Percentiles rank a stretch among this genome's conserved stretches.
Conservation (phyloP, 1,284 basidiomycete species). For the Sporisorium iseilematis-ciliati region DNA sequence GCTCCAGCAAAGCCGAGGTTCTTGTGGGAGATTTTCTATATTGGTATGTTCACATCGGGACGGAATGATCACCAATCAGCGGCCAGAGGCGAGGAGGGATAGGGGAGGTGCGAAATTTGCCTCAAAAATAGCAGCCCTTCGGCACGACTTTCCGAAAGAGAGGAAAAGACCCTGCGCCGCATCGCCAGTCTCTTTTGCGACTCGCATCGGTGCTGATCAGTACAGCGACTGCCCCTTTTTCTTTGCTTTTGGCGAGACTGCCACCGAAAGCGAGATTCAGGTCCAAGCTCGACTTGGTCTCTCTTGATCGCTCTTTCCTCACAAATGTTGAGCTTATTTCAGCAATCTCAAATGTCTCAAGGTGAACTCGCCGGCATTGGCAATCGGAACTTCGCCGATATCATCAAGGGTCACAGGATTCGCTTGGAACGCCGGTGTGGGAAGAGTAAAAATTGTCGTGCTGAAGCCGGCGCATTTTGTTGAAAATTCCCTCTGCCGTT, state of each 20-base stretch:
- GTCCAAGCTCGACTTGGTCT: neutral
- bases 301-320: neutral
- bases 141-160: constrained; percentile 1
- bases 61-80: neutral
- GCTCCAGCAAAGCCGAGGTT: neutral
- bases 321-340: neutral
- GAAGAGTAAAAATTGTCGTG: no score
- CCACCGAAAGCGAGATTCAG: constrained; percentile 2
- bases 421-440: no score
- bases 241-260: constrained; percentile 4
- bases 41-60: neutral
- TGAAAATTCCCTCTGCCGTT: neutral
- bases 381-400: no score
- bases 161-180: neutral
- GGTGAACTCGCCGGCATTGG: no score
- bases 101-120: no score
- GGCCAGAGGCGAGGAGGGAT: neutral
- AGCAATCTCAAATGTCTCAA: neutral
- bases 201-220: constrained; percentile 1
- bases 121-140: neutral
- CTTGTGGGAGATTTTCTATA: neutral
- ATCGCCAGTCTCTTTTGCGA: neutral
- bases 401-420: no score
- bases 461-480: neutral
- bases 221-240: no score